These are phyloP conservation scores for Diaporthe amygdali DNA, from an alignment of 2,329 filamentous ascomycete species.

Conservation along the genomic window DNA sequence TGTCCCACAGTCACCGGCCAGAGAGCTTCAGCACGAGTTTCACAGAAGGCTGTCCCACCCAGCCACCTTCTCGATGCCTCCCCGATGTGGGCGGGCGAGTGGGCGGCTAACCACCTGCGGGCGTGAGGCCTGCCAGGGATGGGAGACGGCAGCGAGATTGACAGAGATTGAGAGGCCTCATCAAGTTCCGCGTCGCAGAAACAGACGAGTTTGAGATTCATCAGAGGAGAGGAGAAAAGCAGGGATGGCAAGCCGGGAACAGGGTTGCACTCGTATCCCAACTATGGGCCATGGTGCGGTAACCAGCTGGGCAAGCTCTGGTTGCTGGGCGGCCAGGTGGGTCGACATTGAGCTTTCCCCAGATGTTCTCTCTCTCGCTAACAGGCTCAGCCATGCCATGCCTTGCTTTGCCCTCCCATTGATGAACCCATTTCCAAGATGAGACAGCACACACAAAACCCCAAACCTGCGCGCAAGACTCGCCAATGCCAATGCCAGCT, in stretches of 20 bases:
- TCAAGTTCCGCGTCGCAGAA: slow-evolving; percentile 7
- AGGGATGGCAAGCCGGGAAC: slow-evolving; percentile 10
- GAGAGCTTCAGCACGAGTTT: background rate
- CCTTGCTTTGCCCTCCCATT: slow-evolving; percentile 9
- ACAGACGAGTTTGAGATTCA: slow-evolving; percentile 8
- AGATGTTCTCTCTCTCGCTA: background rate
- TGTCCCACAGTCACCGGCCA: background rate
- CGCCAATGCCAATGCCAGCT: background rate
- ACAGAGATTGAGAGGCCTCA: background rate
- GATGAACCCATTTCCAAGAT: background rate
- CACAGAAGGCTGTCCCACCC: background rate
- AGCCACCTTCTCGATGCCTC: background rate
- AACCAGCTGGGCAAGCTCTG: background rate
- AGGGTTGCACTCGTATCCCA: background rate
- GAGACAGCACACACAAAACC: background rate
- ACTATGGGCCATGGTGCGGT: background rate
- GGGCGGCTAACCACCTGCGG: background rate
- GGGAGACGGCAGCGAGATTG: background rate
- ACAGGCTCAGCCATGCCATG: background rate
- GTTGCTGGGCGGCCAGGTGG: background rate
- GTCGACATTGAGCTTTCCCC: background rate
- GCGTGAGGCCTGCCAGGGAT: background rate
- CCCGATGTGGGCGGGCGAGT: background rate
- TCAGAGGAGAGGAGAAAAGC: background rate
- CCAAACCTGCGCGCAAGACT: background rate